Evolutionary conservation across 805 yeast species (phyloP), one percentile per base, ranked within the genome.

Genomic region (Saturnispora quitensis): DNA sequence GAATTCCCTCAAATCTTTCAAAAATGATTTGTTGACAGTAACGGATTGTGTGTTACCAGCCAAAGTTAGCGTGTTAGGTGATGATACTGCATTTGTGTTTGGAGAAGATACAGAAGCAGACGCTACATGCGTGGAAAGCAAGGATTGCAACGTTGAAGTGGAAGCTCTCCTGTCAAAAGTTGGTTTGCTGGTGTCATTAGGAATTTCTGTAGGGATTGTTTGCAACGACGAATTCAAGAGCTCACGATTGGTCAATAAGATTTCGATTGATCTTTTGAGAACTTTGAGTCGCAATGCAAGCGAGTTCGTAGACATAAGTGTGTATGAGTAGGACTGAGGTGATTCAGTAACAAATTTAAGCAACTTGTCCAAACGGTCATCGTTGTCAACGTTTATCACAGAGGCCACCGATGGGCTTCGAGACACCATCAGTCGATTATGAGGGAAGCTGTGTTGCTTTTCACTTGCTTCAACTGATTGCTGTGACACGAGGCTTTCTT

Each of bases 311-410:
- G 91, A 82, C 51, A 87, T 68, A 50, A 85, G 86, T 3, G 93
- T 88, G 63, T 88, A 88, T 0, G 95, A 86, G 62, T 85, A 88
- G 2, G 95, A 85, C 63, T 86, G 90, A 1, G 93, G 79, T 12
- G 93, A 85, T 58, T 85, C 89, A 25, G 81, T 80, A 5, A 91
- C 89, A 61, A 87, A 84, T 55, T 73, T 76, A 40, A 82, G 31
- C 38, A 55, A 53, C 20, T 53, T 50, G 12, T 40, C 27, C 20
- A 40, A 25, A 17, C 40, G 40, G 17, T 45, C 48, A 12, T 43
- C 40, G 3, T 43, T 31, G 10, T 36, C 47, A 18, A 31, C 6
- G 13, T 27, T 40, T 5, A 17, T 2, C 7, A 42, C 22, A n/a
- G 34, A 40, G 4, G 33, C 18, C n/a, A 50, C 22, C 5, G 36